Evolutionary conservation across 2,329 filamentous ascomycete genomes (phyloP).

Genomic region (Curvularia hawaiiensis): DNA sequence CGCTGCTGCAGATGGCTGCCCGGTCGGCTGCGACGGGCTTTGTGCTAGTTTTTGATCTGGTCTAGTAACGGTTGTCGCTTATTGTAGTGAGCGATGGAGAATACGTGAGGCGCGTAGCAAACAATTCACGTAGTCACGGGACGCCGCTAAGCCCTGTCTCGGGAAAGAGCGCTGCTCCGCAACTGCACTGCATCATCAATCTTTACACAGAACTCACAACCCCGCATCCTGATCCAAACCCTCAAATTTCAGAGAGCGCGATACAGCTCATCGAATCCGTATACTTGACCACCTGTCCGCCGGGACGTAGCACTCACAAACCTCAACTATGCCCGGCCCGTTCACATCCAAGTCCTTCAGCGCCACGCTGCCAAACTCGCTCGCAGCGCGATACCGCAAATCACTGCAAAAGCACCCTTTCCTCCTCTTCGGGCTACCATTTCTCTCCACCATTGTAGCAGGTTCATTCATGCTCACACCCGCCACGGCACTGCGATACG

Average conservation of each 20-base stretch:
- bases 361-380: slow-evolving; percentile 60
- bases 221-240: background rate
- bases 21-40: background rate
- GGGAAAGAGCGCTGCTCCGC: slow-evolving; percentile 19
- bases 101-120: slow-evolving; percentile 21
- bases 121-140: slow-evolving; percentile 31
- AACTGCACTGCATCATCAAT: slow-evolving; percentile 12
- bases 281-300: background rate
- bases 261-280: background rate
- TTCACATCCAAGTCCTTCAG: slow-evolving; percentile 65
- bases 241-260: background rate
- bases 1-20: background rate
- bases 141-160: slow-evolving; percentile 25
- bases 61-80: background rate
- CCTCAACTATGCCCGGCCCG: slow-evolving; percentile 58
- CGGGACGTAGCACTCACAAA: background rate
- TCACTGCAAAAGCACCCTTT: slow-evolving; percentile 82
- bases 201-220: background rate
- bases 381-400: slow-evolving; percentile 78
- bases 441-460: slow-evolving; percentile 85
- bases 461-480: slow-evolving; percentile 95
- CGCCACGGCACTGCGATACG: slow-evolving; percentile 90
- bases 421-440: slow-evolving; percentile 90
- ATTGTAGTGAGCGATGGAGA: slow-evolving; percentile 1
- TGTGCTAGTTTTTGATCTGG: background rate